phyloP scores from a whole-genome alignment of 2,329 filamentous ascomycete genomes.

The Epichloe hybrida region DNA sequence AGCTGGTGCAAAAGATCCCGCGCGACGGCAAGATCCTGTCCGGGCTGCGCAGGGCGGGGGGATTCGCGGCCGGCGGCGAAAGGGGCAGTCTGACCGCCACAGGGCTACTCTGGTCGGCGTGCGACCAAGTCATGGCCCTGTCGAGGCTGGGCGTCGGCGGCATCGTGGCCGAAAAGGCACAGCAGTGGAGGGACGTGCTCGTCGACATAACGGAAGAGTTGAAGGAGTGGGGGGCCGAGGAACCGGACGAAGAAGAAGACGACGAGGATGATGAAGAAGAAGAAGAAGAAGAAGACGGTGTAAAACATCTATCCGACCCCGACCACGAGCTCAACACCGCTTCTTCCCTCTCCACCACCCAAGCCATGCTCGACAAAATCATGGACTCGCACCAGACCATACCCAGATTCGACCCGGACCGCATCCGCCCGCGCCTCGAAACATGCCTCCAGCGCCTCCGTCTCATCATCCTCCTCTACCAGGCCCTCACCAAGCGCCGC shows the following conservation, averaged over 20 bases:
- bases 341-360: conserved; percentile 24
- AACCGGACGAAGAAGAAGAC: conserved; percentile 43
- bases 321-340: neutral
- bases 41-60: conserved; percentile 9
- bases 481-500: conserved; percentile 55
- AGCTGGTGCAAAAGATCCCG: conserved; percentile 47
- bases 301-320: conserved; percentile 24
- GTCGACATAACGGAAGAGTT: conserved; percentile 76
- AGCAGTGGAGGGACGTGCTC: conserved; percentile 60
- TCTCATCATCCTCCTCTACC: conserved; percentile 54
- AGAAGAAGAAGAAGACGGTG: conserved; percentile 18
- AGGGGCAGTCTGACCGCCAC: conserved; percentile 51
- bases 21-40: conserved; percentile 40
- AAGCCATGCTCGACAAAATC: conserved; percentile 52
- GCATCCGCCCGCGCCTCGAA: conserved; percentile 52
- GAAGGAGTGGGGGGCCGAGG: conserved; percentile 75
- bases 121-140: conserved; percentile 56
- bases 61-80: conserved; percentile 22
- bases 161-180: conserved; percentile 55
- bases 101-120: conserved; percentile 71
- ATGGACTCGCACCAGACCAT: conserved; percentile 51
- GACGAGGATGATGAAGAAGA: conserved; percentile 28
- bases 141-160: conserved; percentile 55
- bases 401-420: conserved; percentile 48
- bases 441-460: conserved; percentile 50